Evolutionary conservation across 257 asterid species (phyloP).

Genomic region (Prunella vulgaris): DNA sequence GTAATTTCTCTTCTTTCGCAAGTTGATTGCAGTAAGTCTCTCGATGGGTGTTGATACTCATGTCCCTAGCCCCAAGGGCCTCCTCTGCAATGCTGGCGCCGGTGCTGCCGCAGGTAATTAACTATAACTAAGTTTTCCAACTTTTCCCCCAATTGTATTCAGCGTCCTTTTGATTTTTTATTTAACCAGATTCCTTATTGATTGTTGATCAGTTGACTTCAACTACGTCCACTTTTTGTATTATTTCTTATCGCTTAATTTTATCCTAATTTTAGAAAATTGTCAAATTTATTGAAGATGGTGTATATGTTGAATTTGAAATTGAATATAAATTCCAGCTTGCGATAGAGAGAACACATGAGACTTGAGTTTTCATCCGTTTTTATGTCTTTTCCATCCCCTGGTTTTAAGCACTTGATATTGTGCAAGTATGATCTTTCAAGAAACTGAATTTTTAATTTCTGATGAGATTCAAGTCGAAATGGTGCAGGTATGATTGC

Average conservation of each 20-base stretch:
- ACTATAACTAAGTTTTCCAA: neutral
- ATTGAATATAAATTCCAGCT: neutral
- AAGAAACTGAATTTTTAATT: neutral
- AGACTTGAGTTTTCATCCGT: neutral
- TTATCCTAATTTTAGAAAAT: neutral
- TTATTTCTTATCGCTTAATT: neutral
- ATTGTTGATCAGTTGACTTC: neutral
- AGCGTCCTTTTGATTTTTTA: neutral
- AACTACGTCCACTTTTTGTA: neutral
- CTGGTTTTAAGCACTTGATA: neutral
- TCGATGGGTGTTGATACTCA: constrained; percentile 55
- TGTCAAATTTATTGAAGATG: neutral
- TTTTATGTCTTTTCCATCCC: too few relatives aligned
- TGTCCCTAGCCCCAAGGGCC: constrained; percentile 54
- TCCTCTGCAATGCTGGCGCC: constrained; percentile 81
- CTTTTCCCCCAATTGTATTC: neutral
- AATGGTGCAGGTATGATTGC: constrained; percentile 73
- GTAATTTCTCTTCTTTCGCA: neutral
- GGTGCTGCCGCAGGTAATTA: constrained; percentile 82
- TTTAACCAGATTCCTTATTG: neutral
- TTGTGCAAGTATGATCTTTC: neutral
- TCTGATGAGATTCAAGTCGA: constrained; percentile 13
- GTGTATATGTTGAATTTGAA: neutral
- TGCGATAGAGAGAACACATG: neutral
- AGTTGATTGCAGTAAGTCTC: constrained; percentile 18